These are phyloP conservation scores for sunflower (Helianthus annuus) DNA, from an alignment of 129 eudicot genomes.

Conservation along the genomic window HanXRQr2.0-SUNRISE NC_035445.2:23765021-23765520, in stretches of 20 bases:
- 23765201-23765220: too few species aligned
- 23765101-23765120: neutral
- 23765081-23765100: neutral
- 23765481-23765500: conserved; percentile 37
- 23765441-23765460: neutral
- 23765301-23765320: too few species aligned
- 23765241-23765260: too few species aligned
- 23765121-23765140: neutral
- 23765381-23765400: neutral
- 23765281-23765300: too few species aligned
- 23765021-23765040: conserved; percentile 76
- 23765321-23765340: too few species aligned
- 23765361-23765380: neutral
- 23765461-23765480: neutral
- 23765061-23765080: neutral
- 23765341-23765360: too few species aligned
- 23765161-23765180: too few species aligned
- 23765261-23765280: too few species aligned
- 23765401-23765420: neutral
- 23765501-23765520: conserved; percentile 96
- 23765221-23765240: too few species aligned
- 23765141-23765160: too few species aligned
- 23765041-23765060: conserved; percentile 44
- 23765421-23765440: neutral
- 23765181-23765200: too few species aligned